Evolutionary conservation across 1,284 basidiomycete genomes (phyloP), one percentile per base, ranked within the genome.

Genomic region (Naganishia albida): DNA sequence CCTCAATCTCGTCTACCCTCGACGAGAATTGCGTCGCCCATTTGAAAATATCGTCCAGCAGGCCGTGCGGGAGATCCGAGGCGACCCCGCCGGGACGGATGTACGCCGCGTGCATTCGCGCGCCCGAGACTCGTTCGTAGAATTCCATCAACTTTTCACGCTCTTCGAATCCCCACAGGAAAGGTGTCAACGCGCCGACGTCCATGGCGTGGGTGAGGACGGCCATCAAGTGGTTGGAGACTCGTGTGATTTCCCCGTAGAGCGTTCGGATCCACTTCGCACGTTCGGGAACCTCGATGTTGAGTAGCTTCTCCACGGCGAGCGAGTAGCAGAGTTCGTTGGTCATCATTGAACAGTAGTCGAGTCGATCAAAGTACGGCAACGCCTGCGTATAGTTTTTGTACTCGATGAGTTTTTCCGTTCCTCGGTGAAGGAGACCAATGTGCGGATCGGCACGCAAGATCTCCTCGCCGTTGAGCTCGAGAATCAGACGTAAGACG

Each of bases 81-180:
- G 96, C 94, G 55, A 99, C 96, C 74, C 96, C 95, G 70, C 95
- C 95, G 3, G 95, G 96, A 68, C 95, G 91, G 54, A 99, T 88
- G 79, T 98, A 99, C n/a, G 95, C 95, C 7, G 93, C 88, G 77
- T 99, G 95, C 74, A 99, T 84, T 68, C 95, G 93, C 2, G 95
- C 95, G 72, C 95, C 95, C 10, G 94, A 98, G 40, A 99, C 94
- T 66, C 95, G 92, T 81, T 99, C 95, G 81, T 99, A 98, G 81
- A 99, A 99, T 80, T 99, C 95, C 95, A 98, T 98, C 71, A 99
- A 87, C 83, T 99, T 98, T 82, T 99, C 95, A 70, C 95, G 93
- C 81, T 99, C 95, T 81, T 99, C 95, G 84, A 99, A 98, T 74
- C 94, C 96, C 94, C 93, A 99, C 44, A 99, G 84, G 88, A 98